Evolutionary conservation across 108 stramenopile species (phyloP).

Genomic region (Stephanodiscus minutulus): DNA sequence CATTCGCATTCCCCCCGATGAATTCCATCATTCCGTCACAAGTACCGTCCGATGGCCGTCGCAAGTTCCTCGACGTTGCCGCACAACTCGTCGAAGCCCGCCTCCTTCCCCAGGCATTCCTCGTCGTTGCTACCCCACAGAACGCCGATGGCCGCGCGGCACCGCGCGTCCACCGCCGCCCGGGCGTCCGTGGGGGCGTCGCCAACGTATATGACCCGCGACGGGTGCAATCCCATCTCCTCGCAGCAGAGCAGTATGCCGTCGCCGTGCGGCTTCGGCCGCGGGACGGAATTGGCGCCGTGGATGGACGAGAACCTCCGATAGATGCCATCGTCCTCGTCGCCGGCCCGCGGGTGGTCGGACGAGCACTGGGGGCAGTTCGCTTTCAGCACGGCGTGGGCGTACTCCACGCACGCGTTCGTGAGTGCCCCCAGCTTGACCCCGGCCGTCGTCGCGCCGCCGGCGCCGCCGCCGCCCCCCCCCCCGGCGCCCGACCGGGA

Average conservation of each 20-base stretch:
- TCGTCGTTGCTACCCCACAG: conserved; percentile 75
- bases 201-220: conserved; percentile 75
- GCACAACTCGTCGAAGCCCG: conserved; percentile 58
- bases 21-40: conserved; percentile 16
- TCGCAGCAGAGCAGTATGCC: conserved; percentile 66
- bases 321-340: conserved; percentile 38
- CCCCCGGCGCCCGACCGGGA: conserved; percentile 5
- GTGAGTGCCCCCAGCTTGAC: conserved; percentile 75
- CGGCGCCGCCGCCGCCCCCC: conserved; percentile 2
- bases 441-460: neutral
- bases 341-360: no score
- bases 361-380: conserved; percentile 46
- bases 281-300: conserved; percentile 79
- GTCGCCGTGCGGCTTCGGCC: conserved; percentile 77
- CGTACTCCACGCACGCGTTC: conserved; percentile 85
- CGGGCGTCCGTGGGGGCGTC: conserved; percentile 80
- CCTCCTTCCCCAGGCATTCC: conserved; percentile 62
- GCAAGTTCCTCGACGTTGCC: conserved; percentile 58
- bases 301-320: conserved; percentile 69
- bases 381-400: conserved; percentile 77
- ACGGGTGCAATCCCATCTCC: conserved; percentile 65
- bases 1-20: no score
- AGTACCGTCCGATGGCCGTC: conserved; percentile 34
- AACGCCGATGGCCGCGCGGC: conserved; percentile 73
- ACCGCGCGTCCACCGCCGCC: conserved; percentile 69